Conservation (phyloP, 2,329 filamentous ascomycete genomes). For the Fusarium praegraminearum region DNA sequence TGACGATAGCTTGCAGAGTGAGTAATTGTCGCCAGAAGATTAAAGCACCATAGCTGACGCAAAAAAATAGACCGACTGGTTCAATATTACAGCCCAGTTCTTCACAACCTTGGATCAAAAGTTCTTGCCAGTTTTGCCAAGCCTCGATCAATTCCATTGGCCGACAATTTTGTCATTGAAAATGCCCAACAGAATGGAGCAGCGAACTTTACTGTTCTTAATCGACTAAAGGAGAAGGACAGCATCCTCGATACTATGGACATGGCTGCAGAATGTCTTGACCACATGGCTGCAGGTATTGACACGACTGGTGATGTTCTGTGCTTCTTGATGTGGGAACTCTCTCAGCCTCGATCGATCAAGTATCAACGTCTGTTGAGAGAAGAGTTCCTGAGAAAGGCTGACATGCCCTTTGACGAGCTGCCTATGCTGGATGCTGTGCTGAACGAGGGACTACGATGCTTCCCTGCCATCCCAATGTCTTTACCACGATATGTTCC, state of each 20-base stretch:
- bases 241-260: slow-evolving; percentile 63
- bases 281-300: slow-evolving; percentile 79
- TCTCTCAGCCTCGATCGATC: slow-evolving; percentile 70
- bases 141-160: slow-evolving; percentile 68
- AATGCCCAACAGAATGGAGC: slow-evolving; percentile 60
- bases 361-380: slow-evolving; percentile 65
- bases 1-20: slow-evolving; percentile 75
- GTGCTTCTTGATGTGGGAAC: slow-evolving; percentile 78
- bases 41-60: slow-evolving; percentile 20
- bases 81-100: slow-evolving; percentile 65
- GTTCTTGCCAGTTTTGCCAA: slow-evolving; percentile 63
- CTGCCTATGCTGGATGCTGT: slow-evolving; percentile 72
- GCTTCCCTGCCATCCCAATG: slow-evolving; percentile 75
- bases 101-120: slow-evolving; percentile 62
- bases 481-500: slow-evolving; percentile 72
- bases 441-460: slow-evolving; percentile 71
- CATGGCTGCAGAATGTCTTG: slow-evolving; percentile 75
- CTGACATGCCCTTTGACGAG: slow-evolving; percentile 58
- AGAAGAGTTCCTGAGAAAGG: slow-evolving; percentile 62
- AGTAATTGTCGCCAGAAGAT: slow-evolving; percentile 41
- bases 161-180: slow-evolving; percentile 69
- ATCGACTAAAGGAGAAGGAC: slow-evolving; percentile 66
- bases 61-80: slow-evolving; percentile 66
- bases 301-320: slow-evolving; percentile 78
- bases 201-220: slow-evolving; percentile 68